Base-by-base conservation (phyloP, 108 stramenopile species). In the Stephanodiscus triporus region DNA sequence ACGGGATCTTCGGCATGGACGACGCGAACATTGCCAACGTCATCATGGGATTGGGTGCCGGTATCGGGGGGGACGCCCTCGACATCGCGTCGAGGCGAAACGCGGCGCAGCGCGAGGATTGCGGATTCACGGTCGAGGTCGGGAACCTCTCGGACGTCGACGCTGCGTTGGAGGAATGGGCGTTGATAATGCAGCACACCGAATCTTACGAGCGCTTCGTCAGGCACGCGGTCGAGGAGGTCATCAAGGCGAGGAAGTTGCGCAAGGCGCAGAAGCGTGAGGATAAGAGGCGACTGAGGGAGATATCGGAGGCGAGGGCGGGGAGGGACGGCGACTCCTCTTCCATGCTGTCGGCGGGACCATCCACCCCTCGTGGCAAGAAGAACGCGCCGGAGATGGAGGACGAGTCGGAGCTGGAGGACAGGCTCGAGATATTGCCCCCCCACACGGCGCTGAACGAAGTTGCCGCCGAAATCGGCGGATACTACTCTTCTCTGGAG, bases 151-250 rank as follows among this genome's bases (percentile, higher is more conserved):
- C 86, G n/a, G 89, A 97, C 80, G 88, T 94, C 40, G 93, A 97
- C 71, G 89, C 87, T 8, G 78, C 89, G 24, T 83, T 97, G 91
- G 94, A 97, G 68, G 96, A 95, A 84, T 85, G 88, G 40, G 96
- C 94, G 16, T 64, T 94, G 53, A 73, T 92, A 34, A 76, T 95
- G 81, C 96, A 97, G 77, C 93, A 95, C 76, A 91, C 93, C 20
- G 96, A 97, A 88, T 91, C 91, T 45, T 97, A 95, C 75, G 88
- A 88, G 65, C 81, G 96, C 20, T 97, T 97, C 73, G 75, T 97
- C 32, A 84, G 86, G 19, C 92, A 95, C 76, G 85, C 92, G 9
- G 88, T 87, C 22, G 71, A 80, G 22, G 92, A 95, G 71, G 87
- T 92, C 51, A 83, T 86, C 63, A 88, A 90, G 70, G 92, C 91